phyloP scores from a whole-genome alignment of 2,329 filamentous ascomycete species.

The Clarireedia monteithiana region DNA sequence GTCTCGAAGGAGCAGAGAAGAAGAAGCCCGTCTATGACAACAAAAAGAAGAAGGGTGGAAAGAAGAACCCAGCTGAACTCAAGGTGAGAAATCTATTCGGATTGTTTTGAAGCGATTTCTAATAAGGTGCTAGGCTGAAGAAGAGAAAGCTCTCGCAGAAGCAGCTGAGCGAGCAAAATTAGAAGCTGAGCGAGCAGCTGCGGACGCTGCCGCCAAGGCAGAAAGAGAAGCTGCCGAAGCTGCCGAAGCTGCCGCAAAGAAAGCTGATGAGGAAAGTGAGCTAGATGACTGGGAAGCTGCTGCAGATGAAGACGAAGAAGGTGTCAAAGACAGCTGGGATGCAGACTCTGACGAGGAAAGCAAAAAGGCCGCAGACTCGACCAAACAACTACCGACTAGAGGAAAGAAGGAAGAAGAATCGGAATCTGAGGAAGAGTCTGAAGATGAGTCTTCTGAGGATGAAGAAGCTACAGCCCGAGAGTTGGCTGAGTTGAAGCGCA shows the following conservation, averaged over 20 bases:
- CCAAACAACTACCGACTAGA: constrained; percentile 17
- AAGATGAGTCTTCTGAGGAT: constrained; percentile 47
- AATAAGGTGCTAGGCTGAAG: constrained; percentile 49
- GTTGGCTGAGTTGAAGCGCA: constrained; percentile 66
- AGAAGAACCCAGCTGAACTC: constrained; percentile 40
- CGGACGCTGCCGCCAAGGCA: constrained; percentile 54
- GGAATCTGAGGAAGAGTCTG: constrained; percentile 53
- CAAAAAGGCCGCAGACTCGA: constrained; percentile 33
- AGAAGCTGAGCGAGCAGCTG: constrained; percentile 60
- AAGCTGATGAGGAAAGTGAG: constrained; percentile 49
- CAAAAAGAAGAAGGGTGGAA: constrained; percentile 66
- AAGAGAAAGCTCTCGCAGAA: constrained; percentile 70
- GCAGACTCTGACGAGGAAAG: constrained; percentile 66
- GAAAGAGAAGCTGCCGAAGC: constrained; percentile 49
- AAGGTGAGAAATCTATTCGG: constrained; percentile 37
- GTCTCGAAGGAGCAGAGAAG: constrained; percentile 44
- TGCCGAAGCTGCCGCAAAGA: constrained; percentile 45
- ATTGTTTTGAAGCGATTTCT: constrained; percentile 7
- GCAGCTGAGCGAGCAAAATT: constrained; percentile 63
- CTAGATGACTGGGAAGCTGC: constrained; percentile 82
- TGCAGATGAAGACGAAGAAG: constrained; percentile 65
- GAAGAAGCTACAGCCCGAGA: constrained; percentile 69
- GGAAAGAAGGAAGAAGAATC: constrained; percentile 43
- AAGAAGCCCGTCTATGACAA: constrained; percentile 69
- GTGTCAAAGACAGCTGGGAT: constrained; percentile 93